Base-by-base conservation (phyloP, 495 filamentous ascomycete genomes). In the Penicillium canariense region DNA sequence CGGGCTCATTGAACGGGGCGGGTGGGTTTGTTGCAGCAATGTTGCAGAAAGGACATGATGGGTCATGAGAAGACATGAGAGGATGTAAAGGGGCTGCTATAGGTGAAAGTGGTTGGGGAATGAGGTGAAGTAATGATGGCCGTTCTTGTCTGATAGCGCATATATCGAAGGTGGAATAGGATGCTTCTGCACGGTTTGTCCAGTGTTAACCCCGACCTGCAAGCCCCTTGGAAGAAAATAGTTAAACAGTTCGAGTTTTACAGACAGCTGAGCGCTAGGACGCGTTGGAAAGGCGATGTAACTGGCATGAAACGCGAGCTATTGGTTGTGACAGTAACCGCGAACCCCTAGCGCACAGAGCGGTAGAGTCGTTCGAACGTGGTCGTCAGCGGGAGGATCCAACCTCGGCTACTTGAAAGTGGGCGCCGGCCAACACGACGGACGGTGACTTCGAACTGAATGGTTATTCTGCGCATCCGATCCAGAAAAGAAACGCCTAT, bases 21-120 rank as follows among this genome's bases (percentile, higher is more conserved):
- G 69, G 71, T 65, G 81, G 53, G 75, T 78, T 35, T 67, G 69
- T 68, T 69, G 50, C 39, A 8, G 73, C 67, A 47, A 75, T 76
- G 43, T 59, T 61, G 65, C 70, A 71, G 54, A 78, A 78, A 8
- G 73, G 65, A 51, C 76, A 77, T 38, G 60, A 28, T 45, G 61
- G 42, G 31, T 26, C 11, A 36, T 38, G 15, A 5, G 3, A 28
- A 3, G 31, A 32, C 57, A 59, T 59, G 30, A 35, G 25, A 6
- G 15, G 31, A 23, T 32, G 30, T 25, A 48, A 28, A 35, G 15
- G 30, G 17, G 31, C 8, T 8, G 31, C 31, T 35, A n/a, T 25
- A 9, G 1, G 2, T n/a, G 18, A 4, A 34, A 17, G 3, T 30
- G 26, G 10, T 12, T 25, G 1, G 36, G 34, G 8, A 5, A 22